Base-by-base conservation (phyloP, 192 early-diverging fungal species). In the Coemansia sp. region DNA sequence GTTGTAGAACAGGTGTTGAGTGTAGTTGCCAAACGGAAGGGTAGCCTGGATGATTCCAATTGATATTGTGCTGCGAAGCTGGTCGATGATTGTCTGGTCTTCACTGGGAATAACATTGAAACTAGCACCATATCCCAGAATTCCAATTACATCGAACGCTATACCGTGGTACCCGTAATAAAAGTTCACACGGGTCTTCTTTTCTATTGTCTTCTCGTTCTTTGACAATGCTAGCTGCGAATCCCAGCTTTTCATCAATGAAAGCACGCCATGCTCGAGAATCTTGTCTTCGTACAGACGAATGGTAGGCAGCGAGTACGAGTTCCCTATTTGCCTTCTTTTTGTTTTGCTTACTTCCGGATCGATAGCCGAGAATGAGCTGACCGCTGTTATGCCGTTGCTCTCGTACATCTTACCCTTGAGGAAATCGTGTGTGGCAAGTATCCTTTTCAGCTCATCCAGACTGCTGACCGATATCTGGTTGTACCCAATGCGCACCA, bases 401-500 rank as follows among this genome's bases (percentile, higher is more conserved):
- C 45, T 42, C 50, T 82, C 70, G 57, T 81, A 85, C 9, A 54
- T 42, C 16, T 26, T 21, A 16, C 65, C 67, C 48, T 85, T 85
- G 49, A 39, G 67, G 19, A 71, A 85, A 0, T 32, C 42, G 66
- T 85, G 84, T 18, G 79, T 71, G 1, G 79, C 52, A 0, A 81
- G 63, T 3, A 85, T 69, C 2, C 65, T 64, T 12, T 70, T 72
- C 11, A 73, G 45, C 37, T 75, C 69, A 10, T 13, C 15, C 6
- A 58, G 44, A 50, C 67, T 70, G 58, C 66, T 45, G 2, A 85
- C 56, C 9, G 77, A 76, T 42, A 81, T 68, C 23, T 71, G 61
- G 69, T 70, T 65, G n/a, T 48, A 43, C 19, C 75, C 76, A 0
- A 82, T 49, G 19, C 84, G 79, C n/a, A 82, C 79, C 10, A 82